Conservation (phyloP, 371 early-diverging fungal species). For the Haplosporangium sp. region DNA sequence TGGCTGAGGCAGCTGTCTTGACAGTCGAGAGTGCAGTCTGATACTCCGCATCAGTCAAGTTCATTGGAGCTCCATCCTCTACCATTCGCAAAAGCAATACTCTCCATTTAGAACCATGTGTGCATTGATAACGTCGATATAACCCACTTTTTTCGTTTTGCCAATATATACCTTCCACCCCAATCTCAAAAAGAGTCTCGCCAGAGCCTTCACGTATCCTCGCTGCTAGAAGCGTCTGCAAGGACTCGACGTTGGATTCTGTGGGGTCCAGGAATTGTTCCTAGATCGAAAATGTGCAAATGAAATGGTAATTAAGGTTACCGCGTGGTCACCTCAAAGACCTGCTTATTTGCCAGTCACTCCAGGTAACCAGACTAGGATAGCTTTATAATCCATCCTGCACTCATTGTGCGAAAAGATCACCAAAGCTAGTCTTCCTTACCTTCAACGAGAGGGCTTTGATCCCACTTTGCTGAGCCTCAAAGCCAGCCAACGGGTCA, state of each 20-base stretch:
- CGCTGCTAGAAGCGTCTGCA: constrained; percentile 57
- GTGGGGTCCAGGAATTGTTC: constrained; percentile 60
- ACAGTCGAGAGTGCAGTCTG: constrained; percentile 61
- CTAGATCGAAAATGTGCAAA: constrained; percentile 8
- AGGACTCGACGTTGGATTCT: constrained; percentile 56
- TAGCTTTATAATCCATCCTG: background rate
- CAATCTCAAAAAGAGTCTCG: constrained; percentile 82
- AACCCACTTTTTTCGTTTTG: background rate
- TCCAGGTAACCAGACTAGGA: no score
- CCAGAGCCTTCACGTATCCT: constrained; percentile 77
- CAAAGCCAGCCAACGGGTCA: constrained; percentile 54
- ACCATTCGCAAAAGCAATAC: background rate
- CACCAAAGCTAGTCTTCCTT: background rate
- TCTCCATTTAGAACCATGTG: background rate
- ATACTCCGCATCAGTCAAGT: constrained; percentile 72
- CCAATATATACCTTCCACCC: constrained; percentile 72
- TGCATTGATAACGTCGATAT: background rate
- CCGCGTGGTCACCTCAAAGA: no score
- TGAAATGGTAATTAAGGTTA: background rate
- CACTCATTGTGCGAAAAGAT: background rate
- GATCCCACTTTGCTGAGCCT: constrained; percentile 52
- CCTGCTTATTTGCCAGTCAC: no score
- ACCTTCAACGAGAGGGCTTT: constrained; percentile 53
- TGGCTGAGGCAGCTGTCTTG: constrained; percentile 52
- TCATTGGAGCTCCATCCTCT: constrained; percentile 82